These are phyloP conservation scores for Trifolium pratense DNA, from an alignment of 306 rosid species.

Conservation along the genomic window DNA sequence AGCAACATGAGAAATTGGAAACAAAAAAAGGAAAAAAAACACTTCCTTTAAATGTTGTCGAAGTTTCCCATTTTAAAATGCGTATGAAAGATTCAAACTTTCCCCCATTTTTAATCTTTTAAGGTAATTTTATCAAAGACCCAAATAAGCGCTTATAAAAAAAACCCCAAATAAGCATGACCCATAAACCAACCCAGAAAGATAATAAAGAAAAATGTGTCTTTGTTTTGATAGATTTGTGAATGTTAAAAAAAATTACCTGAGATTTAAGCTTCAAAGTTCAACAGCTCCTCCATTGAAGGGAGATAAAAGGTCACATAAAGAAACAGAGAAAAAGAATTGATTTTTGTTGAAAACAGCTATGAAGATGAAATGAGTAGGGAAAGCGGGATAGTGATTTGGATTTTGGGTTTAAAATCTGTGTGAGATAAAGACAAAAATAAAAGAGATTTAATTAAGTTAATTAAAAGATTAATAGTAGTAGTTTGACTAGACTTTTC, in stretches of 20 bases:
- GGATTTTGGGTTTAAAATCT: conserved; percentile 3
- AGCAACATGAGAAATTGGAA: neutral
- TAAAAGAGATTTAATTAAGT: neutral
- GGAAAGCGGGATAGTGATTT: conserved; percentile 10
- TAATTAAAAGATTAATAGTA: neutral
- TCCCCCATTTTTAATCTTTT: neutral
- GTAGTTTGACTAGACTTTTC: conserved; percentile 11
- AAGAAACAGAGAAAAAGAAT: neutral
- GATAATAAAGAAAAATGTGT: neutral
- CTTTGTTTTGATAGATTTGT: neutral
- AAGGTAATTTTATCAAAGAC: neutral
- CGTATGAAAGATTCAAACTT: conserved; percentile 42
- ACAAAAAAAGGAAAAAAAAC: neutral
- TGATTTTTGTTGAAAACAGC: neutral
- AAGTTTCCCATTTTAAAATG: conserved; percentile 27
- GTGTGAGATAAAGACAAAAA: neutral
- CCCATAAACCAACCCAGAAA: conserved; percentile 9
- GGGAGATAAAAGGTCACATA: neutral
- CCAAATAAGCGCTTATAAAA: conserved; percentile 19
- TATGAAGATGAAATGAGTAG: neutral
- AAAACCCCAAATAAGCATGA: conserved; percentile 11
- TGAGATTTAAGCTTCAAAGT: neutral
- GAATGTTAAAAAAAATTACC: neutral
- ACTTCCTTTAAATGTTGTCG: conserved; percentile 5
- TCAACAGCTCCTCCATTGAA: conserved; percentile 1